Evolutionary conservation across 768 basidiomycete species (phyloP).

Genomic region (Scleroderma citrinum): DNA sequence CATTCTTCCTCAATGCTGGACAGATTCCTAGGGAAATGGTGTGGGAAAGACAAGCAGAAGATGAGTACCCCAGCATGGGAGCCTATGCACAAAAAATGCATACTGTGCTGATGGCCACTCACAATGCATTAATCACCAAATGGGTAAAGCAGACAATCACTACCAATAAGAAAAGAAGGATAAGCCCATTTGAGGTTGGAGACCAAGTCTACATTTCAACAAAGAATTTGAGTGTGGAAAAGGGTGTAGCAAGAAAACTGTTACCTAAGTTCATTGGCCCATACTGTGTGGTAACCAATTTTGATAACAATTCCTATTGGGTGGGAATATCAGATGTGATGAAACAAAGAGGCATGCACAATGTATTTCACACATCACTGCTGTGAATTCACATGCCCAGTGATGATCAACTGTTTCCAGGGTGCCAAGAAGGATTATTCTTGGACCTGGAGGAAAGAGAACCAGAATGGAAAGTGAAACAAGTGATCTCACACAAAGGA

Average conservation of each 20-base stretch:
- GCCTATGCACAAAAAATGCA: not conserved
- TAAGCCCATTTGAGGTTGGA: not conserved
- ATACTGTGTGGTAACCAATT: not conserved
- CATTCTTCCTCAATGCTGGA: not conserved
- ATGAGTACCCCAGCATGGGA: not conserved
- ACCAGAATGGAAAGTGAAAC: too few species aligned
- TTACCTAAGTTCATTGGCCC: not conserved
- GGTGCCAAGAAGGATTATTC: too few species aligned
- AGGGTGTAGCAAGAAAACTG: not conserved
- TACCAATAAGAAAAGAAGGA: not conserved
- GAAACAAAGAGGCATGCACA: not conserved
- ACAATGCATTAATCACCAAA: not conserved
- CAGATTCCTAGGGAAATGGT: not conserved
- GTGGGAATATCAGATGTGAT: not conserved
- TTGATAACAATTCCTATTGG: not conserved
- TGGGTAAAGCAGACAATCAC: not conserved
- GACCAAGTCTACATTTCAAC: not conserved
- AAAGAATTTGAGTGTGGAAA: not conserved
- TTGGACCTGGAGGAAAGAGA: too few species aligned
- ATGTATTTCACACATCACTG: not conserved
- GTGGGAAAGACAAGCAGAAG: not conserved
- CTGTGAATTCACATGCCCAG: not conserved
- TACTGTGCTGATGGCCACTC: not conserved
- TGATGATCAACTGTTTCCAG: too few species aligned
- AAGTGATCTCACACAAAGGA: too few species aligned